These are phyloP conservation scores for Coniella vitis DNA, from an alignment of 2,329 filamentous ascomycete genomes.

Conservation along the genomic window DNA sequence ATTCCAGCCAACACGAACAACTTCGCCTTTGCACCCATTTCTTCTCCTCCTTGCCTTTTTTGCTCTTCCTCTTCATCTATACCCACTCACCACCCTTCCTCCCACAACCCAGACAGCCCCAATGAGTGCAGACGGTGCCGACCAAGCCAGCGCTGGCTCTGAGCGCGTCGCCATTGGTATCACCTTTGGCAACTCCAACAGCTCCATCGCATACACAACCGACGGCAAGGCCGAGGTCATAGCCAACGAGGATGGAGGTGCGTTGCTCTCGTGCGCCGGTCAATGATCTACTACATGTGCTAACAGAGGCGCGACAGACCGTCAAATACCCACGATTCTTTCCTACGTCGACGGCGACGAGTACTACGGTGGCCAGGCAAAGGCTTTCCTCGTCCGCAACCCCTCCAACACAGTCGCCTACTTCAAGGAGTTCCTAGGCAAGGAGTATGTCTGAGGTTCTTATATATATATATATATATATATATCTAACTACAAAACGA, in stretches of 20 bases:
- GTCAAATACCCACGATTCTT: conserved; percentile 89
- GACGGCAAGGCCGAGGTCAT: conserved; percentile 97
- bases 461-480: too few species aligned
- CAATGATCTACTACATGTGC: not conserved
- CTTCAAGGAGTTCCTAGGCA: conserved; percentile 92
- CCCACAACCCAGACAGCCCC: not conserved
- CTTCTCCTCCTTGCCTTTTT: too few species aligned
- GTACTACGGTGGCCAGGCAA: conserved; percentile 93
- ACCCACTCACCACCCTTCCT: conserved; percentile 12
- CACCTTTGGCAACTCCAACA: conserved; percentile 97
- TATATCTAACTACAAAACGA: too few species aligned
- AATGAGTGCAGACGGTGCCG: conserved; percentile 42
- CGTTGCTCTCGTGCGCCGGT: conserved; percentile 24
- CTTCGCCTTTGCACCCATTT: not conserved
- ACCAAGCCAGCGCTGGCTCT: conserved; percentile 42
- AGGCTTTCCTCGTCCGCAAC: conserved; percentile 88
- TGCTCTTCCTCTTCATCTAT: not conserved
- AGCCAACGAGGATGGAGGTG: conserved; percentile 96
- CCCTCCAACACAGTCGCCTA: conserved; percentile 87
- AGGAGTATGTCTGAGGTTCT: conserved; percentile 61
- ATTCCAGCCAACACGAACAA: not conserved
- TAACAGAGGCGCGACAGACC: conserved; percentile 51
- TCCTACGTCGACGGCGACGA: conserved; percentile 96
- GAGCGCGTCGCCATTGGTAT: conserved; percentile 80
- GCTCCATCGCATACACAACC: conserved; percentile 87